phyloP scores from a whole-genome alignment of 257 asterid genomes.

The Solanum chilense region DNA sequence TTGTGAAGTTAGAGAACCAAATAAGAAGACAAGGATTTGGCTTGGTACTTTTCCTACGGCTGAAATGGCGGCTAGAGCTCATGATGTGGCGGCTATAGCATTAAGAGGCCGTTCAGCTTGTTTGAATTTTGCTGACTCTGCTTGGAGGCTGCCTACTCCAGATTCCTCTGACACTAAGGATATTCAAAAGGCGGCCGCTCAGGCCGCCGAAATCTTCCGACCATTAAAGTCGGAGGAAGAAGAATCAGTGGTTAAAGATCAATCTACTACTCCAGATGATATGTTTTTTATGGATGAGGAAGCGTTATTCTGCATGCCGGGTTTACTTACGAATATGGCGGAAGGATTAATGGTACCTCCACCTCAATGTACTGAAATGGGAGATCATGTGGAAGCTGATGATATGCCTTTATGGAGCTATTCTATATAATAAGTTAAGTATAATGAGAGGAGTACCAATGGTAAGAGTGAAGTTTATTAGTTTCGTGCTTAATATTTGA shows the following conservation, averaged over 20 bases:
- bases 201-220: slow-evolving; percentile 47
- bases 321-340: slow-evolving; percentile 28
- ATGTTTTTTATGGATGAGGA: slow-evolving; percentile 34
- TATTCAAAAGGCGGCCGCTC: slow-evolving; percentile 44
- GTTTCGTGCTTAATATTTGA: too few relatives aligned
- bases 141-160: slow-evolving; percentile 43
- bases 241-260: background rate
- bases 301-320: slow-evolving; percentile 33
- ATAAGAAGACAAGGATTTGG: slow-evolving; percentile 60
- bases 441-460: background rate
- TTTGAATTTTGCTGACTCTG: slow-evolving; percentile 63
- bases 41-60: slow-evolving; percentile 53
- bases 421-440: slow-evolving; percentile 3
- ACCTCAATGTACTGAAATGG: slow-evolving; percentile 6
- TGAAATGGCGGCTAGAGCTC: slow-evolving; percentile 76
- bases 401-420: slow-evolving; percentile 47
- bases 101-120: slow-evolving; percentile 40
- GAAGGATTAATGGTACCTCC: slow-evolving; percentile 62
- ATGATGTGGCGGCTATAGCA: slow-evolving; percentile 65
- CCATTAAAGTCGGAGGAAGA: background rate
- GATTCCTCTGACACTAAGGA: slow-evolving; percentile 35
- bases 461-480: background rate
- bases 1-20: slow-evolving; percentile 57
- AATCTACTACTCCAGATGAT: background rate
- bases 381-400: slow-evolving; percentile 16